Conservation (phyloP, 1,284 basidiomycete genomes). For the Exobasidium cylindrosporum region DNA sequence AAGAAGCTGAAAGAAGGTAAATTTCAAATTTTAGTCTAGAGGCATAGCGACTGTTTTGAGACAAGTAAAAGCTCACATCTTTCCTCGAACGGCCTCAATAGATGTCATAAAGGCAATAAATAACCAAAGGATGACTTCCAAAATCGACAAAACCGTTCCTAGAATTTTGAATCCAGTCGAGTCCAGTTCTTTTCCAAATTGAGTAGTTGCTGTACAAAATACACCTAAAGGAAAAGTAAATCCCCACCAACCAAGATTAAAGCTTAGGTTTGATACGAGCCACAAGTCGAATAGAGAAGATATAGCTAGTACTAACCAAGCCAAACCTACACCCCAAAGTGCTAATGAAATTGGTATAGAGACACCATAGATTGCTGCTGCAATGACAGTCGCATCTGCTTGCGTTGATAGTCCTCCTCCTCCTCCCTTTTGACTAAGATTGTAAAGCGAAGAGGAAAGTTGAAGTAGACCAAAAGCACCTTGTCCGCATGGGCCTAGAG, state of each 20-base stretch:
- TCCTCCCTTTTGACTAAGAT: slow-evolving; percentile 14
- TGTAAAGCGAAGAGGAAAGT: slow-evolving; percentile 48
- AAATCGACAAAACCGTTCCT: slow-evolving; percentile 28
- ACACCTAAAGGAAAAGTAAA: slow-evolving; percentile 44
- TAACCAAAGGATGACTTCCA: slow-evolving; percentile 35
- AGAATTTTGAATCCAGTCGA: slow-evolving; percentile 32
- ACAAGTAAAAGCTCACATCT: too few species aligned
- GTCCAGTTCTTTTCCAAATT: slow-evolving; percentile 35
- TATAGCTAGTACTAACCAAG: slow-evolving; percentile 57
- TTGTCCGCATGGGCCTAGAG: slow-evolving; percentile 63
- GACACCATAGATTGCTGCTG: slow-evolving; percentile 32
- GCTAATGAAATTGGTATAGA: slow-evolving; percentile 50
- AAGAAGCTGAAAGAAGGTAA: too few species aligned
- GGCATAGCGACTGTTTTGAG: slow-evolving; percentile 12
- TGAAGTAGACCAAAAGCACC: slow-evolving; percentile 64
- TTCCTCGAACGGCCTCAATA: slow-evolving; percentile 6
- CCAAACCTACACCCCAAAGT: slow-evolving; percentile 58
- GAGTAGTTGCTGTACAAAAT: slow-evolving; percentile 29
- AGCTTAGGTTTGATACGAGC: slow-evolving; percentile 30
- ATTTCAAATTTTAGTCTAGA: slow-evolving; percentile 22
- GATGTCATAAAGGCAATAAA: slow-evolving; percentile 25
- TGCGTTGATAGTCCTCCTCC: slow-evolving; percentile 13
- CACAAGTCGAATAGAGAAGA: slow-evolving; percentile 40
- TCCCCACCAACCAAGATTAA: slow-evolving; percentile 49
- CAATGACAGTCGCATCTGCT: slow-evolving; percentile 22